A percentile compares a stretch with the other conserved stretches of the same genome.
phyloP scores from a whole-genome alignment of 2,329 filamentous ascomycete species.

The Colletotrichum tofieldiae region DNA sequence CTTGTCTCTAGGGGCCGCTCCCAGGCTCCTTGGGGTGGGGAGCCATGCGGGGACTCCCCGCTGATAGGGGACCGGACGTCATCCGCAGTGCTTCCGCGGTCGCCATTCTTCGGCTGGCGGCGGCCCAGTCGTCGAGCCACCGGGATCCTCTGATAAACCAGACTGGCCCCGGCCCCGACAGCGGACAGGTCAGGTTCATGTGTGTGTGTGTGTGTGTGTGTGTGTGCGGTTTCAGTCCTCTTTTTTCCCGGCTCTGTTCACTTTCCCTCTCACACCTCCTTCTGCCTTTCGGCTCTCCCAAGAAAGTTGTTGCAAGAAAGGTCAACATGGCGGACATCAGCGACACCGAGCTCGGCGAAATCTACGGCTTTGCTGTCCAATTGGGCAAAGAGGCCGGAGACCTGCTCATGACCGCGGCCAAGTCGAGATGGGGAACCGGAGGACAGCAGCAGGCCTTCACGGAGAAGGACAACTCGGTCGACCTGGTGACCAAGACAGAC shows the following conservation, averaged over 20 bases:
- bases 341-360: constrained; percentile 70
- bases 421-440: constrained; percentile 64
- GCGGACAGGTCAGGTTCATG: constrained; percentile 13
- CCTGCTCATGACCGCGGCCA: constrained; percentile 76
- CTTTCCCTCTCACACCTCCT: not conserved
- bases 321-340: constrained; percentile 48
- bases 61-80: constrained; percentile 33
- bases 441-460: constrained; percentile 56
- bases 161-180: constrained; percentile 6
- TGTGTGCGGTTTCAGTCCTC: constrained; percentile 15
- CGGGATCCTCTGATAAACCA: constrained; percentile 12
- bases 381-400: constrained; percentile 79
- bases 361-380: constrained; percentile 80
- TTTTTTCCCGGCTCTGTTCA: not conserved
- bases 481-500: constrained; percentile 84
- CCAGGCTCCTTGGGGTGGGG: not conserved
- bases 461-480: constrained; percentile 83
- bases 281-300: constrained; percentile 21
- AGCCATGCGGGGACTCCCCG: constrained; percentile 28
- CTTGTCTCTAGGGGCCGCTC: not conserved
- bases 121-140: constrained; percentile 37
- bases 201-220: not conserved
- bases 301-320: too few relatives aligned
- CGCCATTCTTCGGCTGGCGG: constrained; percentile 35
- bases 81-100: constrained; percentile 39